Evolutionary conservation across 1,139 yeast genomes (phyloP).

Genomic region (Debaryomycetaceae sp.): DNA sequence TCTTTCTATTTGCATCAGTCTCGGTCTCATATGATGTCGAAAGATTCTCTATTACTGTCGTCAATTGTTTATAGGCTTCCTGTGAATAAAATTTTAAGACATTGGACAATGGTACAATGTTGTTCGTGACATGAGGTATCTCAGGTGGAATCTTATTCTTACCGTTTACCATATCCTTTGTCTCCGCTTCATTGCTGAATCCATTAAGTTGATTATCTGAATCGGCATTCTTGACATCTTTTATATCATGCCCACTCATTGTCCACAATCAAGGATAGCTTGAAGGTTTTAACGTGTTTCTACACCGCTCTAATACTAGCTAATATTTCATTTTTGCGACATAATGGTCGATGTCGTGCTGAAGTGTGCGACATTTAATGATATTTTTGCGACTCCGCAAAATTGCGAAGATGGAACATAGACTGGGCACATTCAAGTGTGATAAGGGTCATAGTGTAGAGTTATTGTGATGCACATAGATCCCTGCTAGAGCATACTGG

Average conservation of each 20-base stretch:
- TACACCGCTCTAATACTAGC: neutral
- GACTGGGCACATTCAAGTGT: too few species aligned
- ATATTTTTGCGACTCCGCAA: too few species aligned
- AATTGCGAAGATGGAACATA: too few species aligned
- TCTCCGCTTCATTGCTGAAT: neutral
- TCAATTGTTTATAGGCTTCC: constrained; percentile 63
- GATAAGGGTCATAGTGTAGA: too few species aligned
- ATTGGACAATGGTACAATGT: constrained; percentile 61
- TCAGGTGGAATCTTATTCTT: constrained; percentile 25
- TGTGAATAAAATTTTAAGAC: constrained; percentile 59
- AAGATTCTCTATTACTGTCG: constrained; percentile 59
- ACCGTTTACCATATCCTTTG: constrained; percentile 1
- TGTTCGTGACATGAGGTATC: constrained; percentile 73
- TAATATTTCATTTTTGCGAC: neutral
- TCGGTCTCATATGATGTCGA: constrained; percentile 36
- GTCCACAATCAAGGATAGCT: neutral
- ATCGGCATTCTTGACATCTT: neutral
- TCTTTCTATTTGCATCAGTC: constrained; percentile 62
- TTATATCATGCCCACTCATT: neutral
- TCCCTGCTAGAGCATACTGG: too few species aligned
- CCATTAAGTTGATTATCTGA: neutral
- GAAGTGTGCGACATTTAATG: neutral
- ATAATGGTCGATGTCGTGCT: neutral
- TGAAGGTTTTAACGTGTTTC: neutral
- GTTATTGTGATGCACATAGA: too few species aligned